Conservation (phyloP, 306 rosid genomes). For the Aeschynomene evenia region DNA sequence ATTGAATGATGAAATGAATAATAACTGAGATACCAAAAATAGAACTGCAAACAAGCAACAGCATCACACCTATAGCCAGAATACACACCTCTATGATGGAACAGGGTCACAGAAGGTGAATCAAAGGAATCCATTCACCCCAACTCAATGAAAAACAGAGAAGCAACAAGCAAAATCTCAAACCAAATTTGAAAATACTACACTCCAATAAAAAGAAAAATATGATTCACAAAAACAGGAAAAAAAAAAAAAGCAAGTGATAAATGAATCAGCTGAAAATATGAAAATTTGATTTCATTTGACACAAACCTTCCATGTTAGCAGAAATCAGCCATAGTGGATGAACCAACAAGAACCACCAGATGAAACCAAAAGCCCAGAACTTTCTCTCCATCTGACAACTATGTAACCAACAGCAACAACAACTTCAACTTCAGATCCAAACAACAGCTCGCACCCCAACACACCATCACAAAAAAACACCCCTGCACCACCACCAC, state of each 20-base stretch:
- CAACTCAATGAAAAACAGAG: constrained; percentile 12
- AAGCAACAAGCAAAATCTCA: constrained; percentile 3
- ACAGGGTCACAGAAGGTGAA: neutral
- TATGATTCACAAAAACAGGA: neutral
- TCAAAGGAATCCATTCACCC: constrained; percentile 19
- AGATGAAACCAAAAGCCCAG: constrained; percentile 53
- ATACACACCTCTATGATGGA: neutral
- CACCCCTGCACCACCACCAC: constrained; percentile 18
- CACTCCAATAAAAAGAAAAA: neutral
- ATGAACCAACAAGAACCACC: constrained; percentile 54
- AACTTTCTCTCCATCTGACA: constrained; percentile 54
- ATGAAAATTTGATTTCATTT: neutral
- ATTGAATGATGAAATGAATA: neutral
- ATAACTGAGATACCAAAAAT: neutral
- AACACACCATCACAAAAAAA: constrained; percentile 50
- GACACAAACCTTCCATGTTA: constrained; percentile 89
- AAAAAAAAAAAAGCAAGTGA: neutral
- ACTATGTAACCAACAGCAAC: constrained; percentile 43
- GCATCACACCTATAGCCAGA: neutral
- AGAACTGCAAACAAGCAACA: neutral
- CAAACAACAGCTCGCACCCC: constrained; percentile 52
- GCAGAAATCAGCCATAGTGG: constrained; percentile 80
- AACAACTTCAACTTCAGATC: constrained; percentile 65
- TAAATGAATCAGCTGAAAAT: constrained; percentile 17
- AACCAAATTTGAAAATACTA: neutral